Evolutionary conservation across 2,329 filamentous ascomycete species (phyloP).

Genomic region (Tolypocladium guangdongense): DNA sequence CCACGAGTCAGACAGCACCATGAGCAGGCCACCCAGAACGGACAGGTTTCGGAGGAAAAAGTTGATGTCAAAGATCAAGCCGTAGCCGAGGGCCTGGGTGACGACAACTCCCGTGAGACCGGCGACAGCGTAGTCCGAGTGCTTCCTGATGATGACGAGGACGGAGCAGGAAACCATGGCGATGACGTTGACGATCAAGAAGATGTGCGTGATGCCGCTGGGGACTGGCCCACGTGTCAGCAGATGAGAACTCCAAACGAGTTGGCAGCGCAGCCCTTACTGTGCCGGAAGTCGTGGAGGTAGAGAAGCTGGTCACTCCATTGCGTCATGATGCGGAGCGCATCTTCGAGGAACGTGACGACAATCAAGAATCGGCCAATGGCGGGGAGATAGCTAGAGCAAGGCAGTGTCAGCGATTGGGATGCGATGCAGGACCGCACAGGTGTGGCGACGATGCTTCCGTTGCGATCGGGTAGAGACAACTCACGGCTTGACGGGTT

Average conservation of each 20-base stretch:
- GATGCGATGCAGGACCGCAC: not conserved
- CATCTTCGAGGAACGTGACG: conserved; percentile 96
- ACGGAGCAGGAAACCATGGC: conserved; percentile 74
- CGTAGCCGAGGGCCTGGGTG: conserved; percentile 90
- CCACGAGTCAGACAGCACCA: conserved; percentile 98
- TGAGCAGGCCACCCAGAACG: conserved; percentile 91
- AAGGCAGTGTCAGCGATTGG: conserved; percentile 8
- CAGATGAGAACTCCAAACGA: not conserved
- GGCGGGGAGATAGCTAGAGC: conserved; percentile 74
- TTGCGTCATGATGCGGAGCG: conserved; percentile 91
- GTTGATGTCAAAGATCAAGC: conserved; percentile 97
- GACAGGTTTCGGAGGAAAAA: conserved; percentile 99
- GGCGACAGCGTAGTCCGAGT: conserved; percentile 84
- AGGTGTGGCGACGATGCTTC: not conserved
- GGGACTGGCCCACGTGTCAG: conserved; percentile 50
- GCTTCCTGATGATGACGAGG: conserved; percentile 82
- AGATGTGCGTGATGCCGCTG: conserved; percentile 77
- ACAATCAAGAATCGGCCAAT: conserved; percentile 97
- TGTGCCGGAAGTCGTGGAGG: conserved; percentile 82
- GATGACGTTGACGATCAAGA: conserved; percentile 82
- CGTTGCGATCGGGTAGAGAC: not conserved
- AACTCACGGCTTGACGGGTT: conserved; percentile 82
- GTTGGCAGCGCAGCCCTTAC: conserved; percentile 41
- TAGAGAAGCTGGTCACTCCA: conserved; percentile 93
- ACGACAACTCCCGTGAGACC: conserved; percentile 87